Conservation (phyloP, 2,329 filamentous ascomycete species). For the Epichloe coenophiala region DNA sequence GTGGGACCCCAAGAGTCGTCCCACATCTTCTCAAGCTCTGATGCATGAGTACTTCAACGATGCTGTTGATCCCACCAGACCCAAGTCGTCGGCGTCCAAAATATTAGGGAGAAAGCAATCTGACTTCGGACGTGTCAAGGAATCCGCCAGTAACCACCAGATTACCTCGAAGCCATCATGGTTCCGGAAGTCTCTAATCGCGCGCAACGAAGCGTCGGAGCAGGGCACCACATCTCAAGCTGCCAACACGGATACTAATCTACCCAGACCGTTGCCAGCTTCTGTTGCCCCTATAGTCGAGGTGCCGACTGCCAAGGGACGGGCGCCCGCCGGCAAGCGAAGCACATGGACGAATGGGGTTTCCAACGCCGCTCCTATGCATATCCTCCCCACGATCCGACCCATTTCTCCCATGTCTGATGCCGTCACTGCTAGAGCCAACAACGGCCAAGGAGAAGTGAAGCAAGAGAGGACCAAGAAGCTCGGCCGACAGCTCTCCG, state of each 20-base stretch:
- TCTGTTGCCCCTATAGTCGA: slow-evolving; percentile 28
- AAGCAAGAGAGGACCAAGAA: slow-evolving; percentile 63
- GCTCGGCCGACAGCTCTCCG: slow-evolving; percentile 84
- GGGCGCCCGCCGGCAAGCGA: slow-evolving; percentile 55
- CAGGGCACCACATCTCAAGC: slow-evolving; percentile 32
- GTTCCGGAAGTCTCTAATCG: slow-evolving; percentile 92
- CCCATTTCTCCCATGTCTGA: slow-evolving; percentile 96
- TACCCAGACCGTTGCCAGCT: slow-evolving; percentile 31
- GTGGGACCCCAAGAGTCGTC: slow-evolving; percentile 91
- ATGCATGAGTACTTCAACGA: slow-evolving; percentile 91
- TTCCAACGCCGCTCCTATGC: slow-evolving; percentile 76
- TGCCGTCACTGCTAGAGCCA: slow-evolving; percentile 79
- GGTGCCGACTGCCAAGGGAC: slow-evolving; percentile 19
- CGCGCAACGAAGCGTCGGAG: slow-evolving; percentile 57
- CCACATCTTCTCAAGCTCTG: slow-evolving; percentile 86
- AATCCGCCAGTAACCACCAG: slow-evolving; percentile 38
- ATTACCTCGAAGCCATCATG: slow-evolving; percentile 79
- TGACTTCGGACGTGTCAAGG: slow-evolving; percentile 60
- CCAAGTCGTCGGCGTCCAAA: slow-evolving; percentile 78
- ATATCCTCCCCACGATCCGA: slow-evolving; percentile 85
- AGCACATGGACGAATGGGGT: slow-evolving; percentile 85
- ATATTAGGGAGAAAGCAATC: slow-evolving; percentile 85
- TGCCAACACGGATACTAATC: slow-evolving; percentile 32
- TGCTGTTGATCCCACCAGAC: slow-evolving; percentile 78
- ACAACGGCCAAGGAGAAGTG: slow-evolving; percentile 43